A percentile compares a stretch with the other conserved stretches of the same genome.
phyloP scores from a whole-genome alignment of 2,329 filamentous ascomycete species.

The Alternaria triticina region DNA sequence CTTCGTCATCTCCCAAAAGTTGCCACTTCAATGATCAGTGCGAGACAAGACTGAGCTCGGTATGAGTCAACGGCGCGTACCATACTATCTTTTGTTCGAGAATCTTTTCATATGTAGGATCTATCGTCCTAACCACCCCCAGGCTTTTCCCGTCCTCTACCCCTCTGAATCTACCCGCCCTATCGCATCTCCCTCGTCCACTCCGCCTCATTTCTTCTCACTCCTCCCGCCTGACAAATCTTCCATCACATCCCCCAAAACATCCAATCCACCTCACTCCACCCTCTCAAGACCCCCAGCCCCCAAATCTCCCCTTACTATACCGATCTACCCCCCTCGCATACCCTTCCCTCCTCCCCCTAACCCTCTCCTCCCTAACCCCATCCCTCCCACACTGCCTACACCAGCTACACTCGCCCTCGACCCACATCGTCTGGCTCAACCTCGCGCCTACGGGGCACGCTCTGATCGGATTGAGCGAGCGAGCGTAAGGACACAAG shows the following conservation, averaged over 20 bases:
- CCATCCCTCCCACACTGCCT: constrained; percentile 14
- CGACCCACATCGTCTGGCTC: constrained; percentile 4
- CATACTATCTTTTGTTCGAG: neutral
- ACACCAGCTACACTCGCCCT: constrained; percentile 30
- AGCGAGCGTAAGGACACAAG: constrained; percentile 14
- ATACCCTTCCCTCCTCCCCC: neutral
- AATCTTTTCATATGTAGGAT: fast-evolving
- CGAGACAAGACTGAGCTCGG: neutral
- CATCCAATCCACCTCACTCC: neutral
- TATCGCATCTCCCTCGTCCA: neutral
- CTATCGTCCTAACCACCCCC: neutral
- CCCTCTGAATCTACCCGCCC: neutral
- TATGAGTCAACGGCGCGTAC: neutral
- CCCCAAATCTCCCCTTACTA: neutral
- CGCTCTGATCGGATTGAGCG: constrained; percentile 7
- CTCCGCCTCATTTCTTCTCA: neutral
- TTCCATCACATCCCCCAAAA: no score
- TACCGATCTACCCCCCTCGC: neutral
- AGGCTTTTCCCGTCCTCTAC: neutral
- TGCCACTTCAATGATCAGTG: neutral
- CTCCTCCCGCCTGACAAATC: neutral
- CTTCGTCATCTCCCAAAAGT: neutral
- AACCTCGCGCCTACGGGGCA: constrained; percentile 25
- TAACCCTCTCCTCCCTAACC: neutral
- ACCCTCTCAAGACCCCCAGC: neutral